A percentile compares a stretch with the other conserved stretches of the same genome.
These are phyloP conservation scores for Cutaneotrichosporon arboriforme DNA, from an alignment of 1,284 basidiomycete species.

Conservation along the genomic window DNA sequence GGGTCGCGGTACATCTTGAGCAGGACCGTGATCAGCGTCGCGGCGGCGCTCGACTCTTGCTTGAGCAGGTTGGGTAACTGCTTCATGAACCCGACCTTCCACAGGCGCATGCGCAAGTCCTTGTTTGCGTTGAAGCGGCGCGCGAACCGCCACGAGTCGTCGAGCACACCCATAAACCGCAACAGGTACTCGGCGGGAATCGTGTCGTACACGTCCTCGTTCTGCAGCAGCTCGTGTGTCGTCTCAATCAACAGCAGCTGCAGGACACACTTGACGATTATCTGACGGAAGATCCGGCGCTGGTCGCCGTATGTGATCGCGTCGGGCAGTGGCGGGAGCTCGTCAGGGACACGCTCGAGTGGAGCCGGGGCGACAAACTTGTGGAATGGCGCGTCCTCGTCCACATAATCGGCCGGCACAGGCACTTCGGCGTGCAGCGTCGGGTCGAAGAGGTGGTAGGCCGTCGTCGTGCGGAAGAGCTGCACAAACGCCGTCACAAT, in stretches of 20 bases:
- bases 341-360: conserved; percentile 31
- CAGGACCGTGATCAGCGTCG: conserved; percentile 88
- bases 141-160: conserved; percentile 96
- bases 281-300: conserved; percentile 91
- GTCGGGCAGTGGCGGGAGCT: conserved; percentile 23
- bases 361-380: conserved; percentile 47
- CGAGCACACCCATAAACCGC: conserved; percentile 86
- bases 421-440: conserved; percentile 74
- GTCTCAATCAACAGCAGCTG: conserved; percentile 96
- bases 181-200: conserved; percentile 92
- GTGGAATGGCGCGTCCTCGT: conserved; percentile 47
- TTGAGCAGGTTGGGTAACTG: conserved; percentile 96
- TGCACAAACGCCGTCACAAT: conserved; percentile 91
- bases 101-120: conserved; percentile 89
- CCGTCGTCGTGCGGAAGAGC: conserved; percentile 94
- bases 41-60: conserved; percentile 94
- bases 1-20: conserved; percentile 90
- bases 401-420: conserved; percentile 53
- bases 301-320: conserved; percentile 56
- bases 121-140: conserved; percentile 98
- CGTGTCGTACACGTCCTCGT: conserved; percentile 82
- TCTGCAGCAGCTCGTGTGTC: conserved; percentile 89
- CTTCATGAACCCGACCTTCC: conserved; percentile 99
- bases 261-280: conserved; percentile 99
- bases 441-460: conserved; percentile 94